phyloP scores from a whole-genome alignment of 2,329 filamentous ascomycete genomes.

The Cordyceps militaris region DNA sequence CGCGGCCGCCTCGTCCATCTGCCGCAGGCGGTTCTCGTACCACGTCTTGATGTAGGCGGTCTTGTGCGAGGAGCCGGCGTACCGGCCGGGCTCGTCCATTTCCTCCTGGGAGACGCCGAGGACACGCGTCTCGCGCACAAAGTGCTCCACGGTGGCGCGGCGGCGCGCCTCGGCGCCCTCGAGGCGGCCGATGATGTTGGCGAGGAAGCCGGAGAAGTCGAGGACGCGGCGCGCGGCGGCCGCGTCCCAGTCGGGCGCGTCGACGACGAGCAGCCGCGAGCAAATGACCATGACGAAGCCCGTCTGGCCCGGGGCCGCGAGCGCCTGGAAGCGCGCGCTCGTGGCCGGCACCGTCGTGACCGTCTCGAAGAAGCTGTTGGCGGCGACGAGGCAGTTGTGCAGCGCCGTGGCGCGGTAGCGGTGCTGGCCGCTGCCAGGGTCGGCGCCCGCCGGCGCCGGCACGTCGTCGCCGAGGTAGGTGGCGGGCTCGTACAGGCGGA shows the following conservation, averaged over 20 bases:
- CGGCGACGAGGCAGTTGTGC: slow-evolving; percentile 28
- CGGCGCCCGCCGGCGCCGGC: neutral
- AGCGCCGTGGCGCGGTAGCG: slow-evolving; percentile 27
- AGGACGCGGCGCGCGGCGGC: slow-evolving; percentile 4
- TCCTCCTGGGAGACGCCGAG: slow-evolving; percentile 17
- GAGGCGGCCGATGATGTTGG: slow-evolving; percentile 16
- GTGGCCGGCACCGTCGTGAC: slow-evolving; percentile 24
- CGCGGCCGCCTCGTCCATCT: slow-evolving; percentile 11
- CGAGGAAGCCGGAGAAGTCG: slow-evolving; percentile 6
- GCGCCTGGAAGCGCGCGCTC: slow-evolving; percentile 20
- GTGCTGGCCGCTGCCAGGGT: slow-evolving; percentile 16
- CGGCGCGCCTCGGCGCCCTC: slow-evolving; percentile 2
- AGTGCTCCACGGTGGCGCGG: slow-evolving; percentile 15
- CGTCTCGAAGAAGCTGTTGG: slow-evolving; percentile 26
- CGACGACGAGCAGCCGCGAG: slow-evolving; percentile 20
- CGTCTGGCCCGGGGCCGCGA: slow-evolving; percentile 21
- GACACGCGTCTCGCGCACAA: slow-evolving; percentile 11
- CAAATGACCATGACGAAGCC: slow-evolving; percentile 22
- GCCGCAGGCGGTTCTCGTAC: slow-evolving; percentile 22
- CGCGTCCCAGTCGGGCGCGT: slow-evolving; percentile 12
- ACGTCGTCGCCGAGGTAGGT: slow-evolving; percentile 23
- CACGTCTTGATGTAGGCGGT: slow-evolving; percentile 25
- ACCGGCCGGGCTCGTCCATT: slow-evolving; percentile 16
- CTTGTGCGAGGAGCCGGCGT: slow-evolving; percentile 19
- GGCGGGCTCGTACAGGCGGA: slow-evolving; percentile 33